Percentiles rank a stretch among this genome's conserved stretches.
phyloP scores from a whole-genome alignment of 768 basidiomycete genomes.

The Butyriboletus loyo region DNA sequence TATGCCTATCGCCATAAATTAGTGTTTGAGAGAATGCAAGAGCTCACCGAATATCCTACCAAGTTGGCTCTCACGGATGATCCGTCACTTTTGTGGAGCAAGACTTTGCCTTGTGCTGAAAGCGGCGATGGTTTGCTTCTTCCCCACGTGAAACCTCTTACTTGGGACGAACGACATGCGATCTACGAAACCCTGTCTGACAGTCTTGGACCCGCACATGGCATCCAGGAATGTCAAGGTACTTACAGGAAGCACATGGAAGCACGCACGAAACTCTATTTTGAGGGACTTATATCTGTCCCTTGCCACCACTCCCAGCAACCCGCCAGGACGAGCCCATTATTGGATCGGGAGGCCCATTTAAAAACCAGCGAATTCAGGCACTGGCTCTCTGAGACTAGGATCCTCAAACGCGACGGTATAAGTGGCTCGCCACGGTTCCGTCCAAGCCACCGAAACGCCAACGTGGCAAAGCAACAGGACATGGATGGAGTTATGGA shows the following conservation, averaged over 20 bases:
- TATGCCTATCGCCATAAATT: conserved; percentile 27
- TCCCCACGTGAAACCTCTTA: conserved; percentile 31
- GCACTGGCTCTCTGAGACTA: conserved; percentile 31
- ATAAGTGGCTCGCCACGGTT: conserved; percentile 11
- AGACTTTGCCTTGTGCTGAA: conserved; percentile 19
- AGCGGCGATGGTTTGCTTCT: conserved; percentile 16
- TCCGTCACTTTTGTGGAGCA: conserved; percentile 10
- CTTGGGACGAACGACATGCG: conserved; percentile 44
- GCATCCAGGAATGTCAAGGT: conserved; percentile 50
- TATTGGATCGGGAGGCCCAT: conserved; percentile 13
- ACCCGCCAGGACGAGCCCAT: conserved; percentile 2
- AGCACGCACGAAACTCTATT: conserved; percentile 45
- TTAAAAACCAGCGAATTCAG: conserved; percentile 27
- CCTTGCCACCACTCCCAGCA: conserved; percentile 17
- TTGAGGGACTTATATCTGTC: conserved; percentile 37
- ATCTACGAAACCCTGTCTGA: conserved; percentile 51
- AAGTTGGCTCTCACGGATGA: conserved; percentile 9
- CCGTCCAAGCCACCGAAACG: conserved; percentile 11
- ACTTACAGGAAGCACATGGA: conserved; percentile 53
- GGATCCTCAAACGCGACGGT: conserved; percentile 22
- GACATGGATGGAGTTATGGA: conserved; percentile 2
- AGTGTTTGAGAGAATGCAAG: conserved; percentile 28
- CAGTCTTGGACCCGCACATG: conserved; percentile 43
- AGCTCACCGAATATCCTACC: conserved; percentile 17
- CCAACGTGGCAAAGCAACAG: conserved; percentile 9